phyloP scores from a whole-genome alignment of 495 filamentous ascomycete genomes.

The Xylaria cubensis region DNA sequence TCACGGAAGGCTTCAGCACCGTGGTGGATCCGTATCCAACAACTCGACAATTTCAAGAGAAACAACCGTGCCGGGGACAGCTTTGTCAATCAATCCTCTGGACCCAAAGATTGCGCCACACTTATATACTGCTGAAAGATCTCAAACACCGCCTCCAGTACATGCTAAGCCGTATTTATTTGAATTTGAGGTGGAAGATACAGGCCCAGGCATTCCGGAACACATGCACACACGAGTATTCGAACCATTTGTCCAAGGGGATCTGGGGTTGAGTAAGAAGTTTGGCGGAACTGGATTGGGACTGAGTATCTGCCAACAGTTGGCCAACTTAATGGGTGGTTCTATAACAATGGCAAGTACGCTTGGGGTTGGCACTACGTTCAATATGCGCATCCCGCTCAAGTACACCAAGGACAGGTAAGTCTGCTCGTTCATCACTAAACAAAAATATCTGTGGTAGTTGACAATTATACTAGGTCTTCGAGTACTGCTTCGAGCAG shows the following conservation, averaged over 20 bases:
- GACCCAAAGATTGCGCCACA: conserved; percentile 60
- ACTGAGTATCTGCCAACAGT: conserved; percentile 84
- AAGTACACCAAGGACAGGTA: conserved; percentile 71
- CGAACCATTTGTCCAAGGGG: conserved; percentile 93
- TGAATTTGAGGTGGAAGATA: conserved; percentile 89
- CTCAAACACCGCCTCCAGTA: conserved; percentile 64
- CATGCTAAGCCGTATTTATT: conserved; percentile 69
- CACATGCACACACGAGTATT: conserved; percentile 81
- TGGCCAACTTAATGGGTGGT: conserved; percentile 84
- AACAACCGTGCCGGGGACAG: conserved; percentile 46
- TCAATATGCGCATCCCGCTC: conserved; percentile 85
- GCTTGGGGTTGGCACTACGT: conserved; percentile 76
- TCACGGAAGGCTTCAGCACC: conserved; percentile 47
- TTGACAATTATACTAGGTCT: conserved; percentile 38
- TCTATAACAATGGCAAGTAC: conserved; percentile 74
- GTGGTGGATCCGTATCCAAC: conserved; percentile 57
- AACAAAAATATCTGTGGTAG: conserved; percentile 52
- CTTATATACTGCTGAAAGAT: conserved; percentile 60
- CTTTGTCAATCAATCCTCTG: conserved; percentile 63
- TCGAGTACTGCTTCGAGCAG: conserved; percentile 57
- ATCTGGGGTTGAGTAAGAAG: conserved; percentile 85
- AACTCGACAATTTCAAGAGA: conserved; percentile 55
- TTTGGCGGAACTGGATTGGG: conserved; percentile 92
- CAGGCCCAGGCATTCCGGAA: conserved; percentile 86
- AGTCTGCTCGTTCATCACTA: conserved; percentile 18